Conservation (phyloP, 257 asterid genomes). For the Solanum dulcamara region DNA sequence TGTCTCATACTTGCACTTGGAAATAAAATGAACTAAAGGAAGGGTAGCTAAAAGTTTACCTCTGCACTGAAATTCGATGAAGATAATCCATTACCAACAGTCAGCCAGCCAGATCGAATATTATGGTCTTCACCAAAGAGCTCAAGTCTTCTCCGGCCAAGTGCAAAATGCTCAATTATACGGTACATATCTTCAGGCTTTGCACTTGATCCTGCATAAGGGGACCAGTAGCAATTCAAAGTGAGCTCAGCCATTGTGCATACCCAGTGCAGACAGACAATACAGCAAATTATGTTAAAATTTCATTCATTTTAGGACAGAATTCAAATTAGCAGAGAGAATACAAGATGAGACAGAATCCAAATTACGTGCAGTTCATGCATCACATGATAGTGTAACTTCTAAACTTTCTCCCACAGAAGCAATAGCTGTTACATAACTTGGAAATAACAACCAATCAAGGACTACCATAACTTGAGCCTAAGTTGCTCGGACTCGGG, state of each 20-base stretch:
- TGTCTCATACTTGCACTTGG: background rate
- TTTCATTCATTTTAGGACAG: background rate
- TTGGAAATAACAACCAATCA: background rate
- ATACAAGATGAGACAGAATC: background rate
- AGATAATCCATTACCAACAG: slow-evolving; percentile 81
- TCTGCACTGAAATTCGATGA: slow-evolving; percentile 82
- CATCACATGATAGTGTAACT: background rate
- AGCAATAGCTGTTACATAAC: background rate
- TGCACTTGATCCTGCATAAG: slow-evolving; percentile 72
- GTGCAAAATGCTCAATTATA: slow-evolving; percentile 94
- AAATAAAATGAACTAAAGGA: background rate
- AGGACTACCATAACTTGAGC: background rate
- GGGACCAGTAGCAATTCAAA: background rate
- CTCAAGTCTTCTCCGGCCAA: slow-evolving; percentile 97
- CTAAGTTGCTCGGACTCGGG: background rate
- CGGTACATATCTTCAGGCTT: slow-evolving; percentile 99
- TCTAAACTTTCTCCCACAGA: background rate
- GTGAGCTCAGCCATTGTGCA: background rate
- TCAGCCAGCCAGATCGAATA: slow-evolving; percentile 97
- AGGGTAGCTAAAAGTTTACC: slow-evolving; percentile 24
- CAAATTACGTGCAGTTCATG: background rate
- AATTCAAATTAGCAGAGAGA: background rate
- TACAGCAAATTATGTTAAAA: background rate
- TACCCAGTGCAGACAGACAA: background rate
- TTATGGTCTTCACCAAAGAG: slow-evolving; percentile 99